phyloP scores from a whole-genome alignment of 73 alveolate species.

The Tetrahymena malaccensis region DNA sequence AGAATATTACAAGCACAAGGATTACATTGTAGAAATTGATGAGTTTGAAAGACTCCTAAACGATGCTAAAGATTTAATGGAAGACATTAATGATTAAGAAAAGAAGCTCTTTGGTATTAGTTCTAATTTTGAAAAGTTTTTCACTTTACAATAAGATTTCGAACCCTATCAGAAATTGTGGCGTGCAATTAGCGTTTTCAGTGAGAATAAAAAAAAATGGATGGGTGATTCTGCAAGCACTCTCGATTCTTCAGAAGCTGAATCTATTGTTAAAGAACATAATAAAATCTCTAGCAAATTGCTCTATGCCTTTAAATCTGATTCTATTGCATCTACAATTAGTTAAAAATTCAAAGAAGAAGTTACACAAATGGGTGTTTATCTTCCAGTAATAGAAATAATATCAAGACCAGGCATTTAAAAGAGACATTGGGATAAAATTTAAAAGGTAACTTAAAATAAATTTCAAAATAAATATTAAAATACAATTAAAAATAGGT shows the following conservation, averaged over 20 bases:
- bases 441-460: constrained; percentile 26
- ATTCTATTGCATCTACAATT: constrained; percentile 16
- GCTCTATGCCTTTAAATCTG: not conserved
- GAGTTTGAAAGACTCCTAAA: constrained; percentile 30
- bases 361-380: constrained; percentile 26
- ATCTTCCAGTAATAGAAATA: constrained; percentile 55
- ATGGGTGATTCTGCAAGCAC: constrained; percentile 27
- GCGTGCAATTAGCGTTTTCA: constrained; percentile 17
- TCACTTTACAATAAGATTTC: not conserved
- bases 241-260: constrained; percentile 43
- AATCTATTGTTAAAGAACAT: constrained; percentile 30
- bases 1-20: constrained; percentile 22
- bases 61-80: constrained; percentile 3
- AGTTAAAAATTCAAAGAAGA: constrained; percentile 27
- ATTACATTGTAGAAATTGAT: constrained; percentile 18
- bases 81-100: constrained; percentile 31
- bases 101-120: constrained; percentile 13
- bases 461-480: constrained; percentile 8
- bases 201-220: constrained; percentile 39
- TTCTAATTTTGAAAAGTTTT: constrained; percentile 9
- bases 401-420: constrained; percentile 83
- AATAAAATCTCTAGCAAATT: not conserved
- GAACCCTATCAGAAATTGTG: constrained; percentile 34
- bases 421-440: constrained; percentile 92
- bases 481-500: constrained; percentile 1